Base-by-base conservation (phyloP, 148 eudicot genomes). In the Fagopyrum esculentum region DNA sequence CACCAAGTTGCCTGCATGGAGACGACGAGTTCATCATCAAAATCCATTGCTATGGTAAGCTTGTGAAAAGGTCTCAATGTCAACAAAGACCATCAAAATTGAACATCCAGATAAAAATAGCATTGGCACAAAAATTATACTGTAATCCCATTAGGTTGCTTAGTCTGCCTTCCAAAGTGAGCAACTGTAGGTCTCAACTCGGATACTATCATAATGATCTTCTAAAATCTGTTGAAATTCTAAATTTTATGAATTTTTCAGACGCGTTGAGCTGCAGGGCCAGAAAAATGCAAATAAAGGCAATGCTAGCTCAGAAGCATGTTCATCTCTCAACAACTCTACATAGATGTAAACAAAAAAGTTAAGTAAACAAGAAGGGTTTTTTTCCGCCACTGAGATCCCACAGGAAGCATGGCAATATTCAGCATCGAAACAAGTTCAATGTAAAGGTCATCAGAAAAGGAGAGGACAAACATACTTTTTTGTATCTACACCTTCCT, bases 401-500 rank as follows among this genome's bases (percentile, higher is more conserved):
- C 22, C n/a, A 16, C 61, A 56, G 9, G 61, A 56, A 15, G 61
- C 52, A 56, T 56, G 26, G 26, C 4, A 3, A 56, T 56, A 56
- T 56, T 56, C 61, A 19, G n/a, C 61, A 56, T 51, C 16, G 13
- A 15, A 56, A 17, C n/a, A 13, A 56, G 61, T 49, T 49, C 52
- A 49, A 8, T 5, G 22, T 56, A 56, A n/a, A 56, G 29, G 11
- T 35, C 40, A 35, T 35, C 1, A 0, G 40, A 35, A 35, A 35
- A 15, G 57, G 68, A 44, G 16, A 66, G n/a, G 6, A 40, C 10
- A 66, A 35, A 40, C 71, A 5, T 66, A 66, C 71, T 57, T 43
- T 66, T 66, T 66, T 40, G 3, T 40, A 3, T 17, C 71, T 40
- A 66, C 46, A 43, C 47, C 16, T 59, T 76, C 78, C 52, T 76